Percentiles rank a stretch among this genome's conserved stretches.
Evolutionary conservation across 2,329 filamentous ascomycete species (phyloP).

Genomic region (Sclerotiophoma versabilis): DNA sequence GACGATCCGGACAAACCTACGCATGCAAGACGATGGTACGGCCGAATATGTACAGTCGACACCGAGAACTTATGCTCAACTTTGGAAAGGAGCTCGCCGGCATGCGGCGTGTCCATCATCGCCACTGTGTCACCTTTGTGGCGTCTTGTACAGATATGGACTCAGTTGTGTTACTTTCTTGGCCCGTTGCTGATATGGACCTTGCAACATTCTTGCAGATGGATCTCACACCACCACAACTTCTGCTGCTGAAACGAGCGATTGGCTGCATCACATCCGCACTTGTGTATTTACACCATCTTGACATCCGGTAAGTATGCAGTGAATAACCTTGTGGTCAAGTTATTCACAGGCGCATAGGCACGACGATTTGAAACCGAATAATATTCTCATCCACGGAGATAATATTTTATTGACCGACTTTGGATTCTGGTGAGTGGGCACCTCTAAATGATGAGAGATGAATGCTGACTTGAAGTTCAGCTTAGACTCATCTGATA

Average conservation of each 20-base stretch:
- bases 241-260: neutral
- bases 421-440: conserved; percentile 25
- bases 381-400: conserved; percentile 30
- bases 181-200: conserved; percentile 28
- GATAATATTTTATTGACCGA: conserved; percentile 25
- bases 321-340: no score
- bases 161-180: conserved; percentile 18
- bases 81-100: conserved; percentile 23
- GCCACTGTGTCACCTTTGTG: conserved; percentile 22
- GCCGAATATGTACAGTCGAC: neutral
- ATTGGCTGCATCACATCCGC: conserved; percentile 18
- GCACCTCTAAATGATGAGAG: no score
- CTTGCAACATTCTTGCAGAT: conserved; percentile 19
- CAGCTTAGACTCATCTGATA: no score
- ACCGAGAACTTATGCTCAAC: conserved; percentile 12
- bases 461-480: no score
- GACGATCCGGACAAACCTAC: neutral
- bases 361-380: conserved; percentile 29
- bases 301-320: neutral
- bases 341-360: neutral
- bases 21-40: conserved; percentile 6
- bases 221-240: neutral
- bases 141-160: conserved; percentile 27
- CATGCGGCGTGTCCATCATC: conserved; percentile 26
- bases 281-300: neutral